Conservation (phyloP, 2,329 filamentous ascomycete genomes). For the Apiospora koreana region DNA sequence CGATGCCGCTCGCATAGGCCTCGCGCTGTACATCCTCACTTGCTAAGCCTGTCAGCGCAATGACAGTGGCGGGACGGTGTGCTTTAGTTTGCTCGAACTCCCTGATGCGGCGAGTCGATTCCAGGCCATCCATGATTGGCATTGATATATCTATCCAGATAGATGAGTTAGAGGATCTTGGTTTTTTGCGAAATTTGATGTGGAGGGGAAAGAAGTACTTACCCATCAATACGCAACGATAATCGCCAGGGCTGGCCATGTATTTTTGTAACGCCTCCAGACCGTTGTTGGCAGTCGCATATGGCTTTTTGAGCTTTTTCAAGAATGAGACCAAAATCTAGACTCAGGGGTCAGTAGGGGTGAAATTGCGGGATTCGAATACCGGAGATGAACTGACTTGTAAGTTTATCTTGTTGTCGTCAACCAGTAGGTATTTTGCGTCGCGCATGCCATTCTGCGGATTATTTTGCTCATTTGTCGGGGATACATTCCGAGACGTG, state of each 20-base stretch:
- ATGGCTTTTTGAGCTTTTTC: constrained; percentile 32
- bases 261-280: constrained; percentile 38
- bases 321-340: constrained; percentile 32
- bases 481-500: neutral
- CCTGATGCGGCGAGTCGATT: constrained; percentile 41
- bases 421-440: constrained; percentile 36
- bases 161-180: neutral
- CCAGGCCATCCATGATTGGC: constrained; percentile 46
- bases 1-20: constrained; percentile 45
- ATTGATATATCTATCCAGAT: constrained; percentile 41
- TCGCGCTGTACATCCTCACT: constrained; percentile 45
- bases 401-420: constrained; percentile 44
- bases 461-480: constrained; percentile 5
- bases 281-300: constrained; percentile 38
- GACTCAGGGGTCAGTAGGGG: neutral
- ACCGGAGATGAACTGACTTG: constrained; percentile 19
- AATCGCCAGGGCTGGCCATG: constrained; percentile 19
- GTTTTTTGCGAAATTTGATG: neutral
- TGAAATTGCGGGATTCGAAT: neutral
- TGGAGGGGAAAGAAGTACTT: neutral
- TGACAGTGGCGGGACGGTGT: constrained; percentile 39
- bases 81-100: constrained; percentile 39
- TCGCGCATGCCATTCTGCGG: too few species aligned
- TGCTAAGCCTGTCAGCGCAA: constrained; percentile 47
- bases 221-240: constrained; percentile 20